These are phyloP conservation scores for Ordospora pajunii DNA, from an alignment of 371 early-diverging fungal genomes.

Conservation along the genomic window DNA sequence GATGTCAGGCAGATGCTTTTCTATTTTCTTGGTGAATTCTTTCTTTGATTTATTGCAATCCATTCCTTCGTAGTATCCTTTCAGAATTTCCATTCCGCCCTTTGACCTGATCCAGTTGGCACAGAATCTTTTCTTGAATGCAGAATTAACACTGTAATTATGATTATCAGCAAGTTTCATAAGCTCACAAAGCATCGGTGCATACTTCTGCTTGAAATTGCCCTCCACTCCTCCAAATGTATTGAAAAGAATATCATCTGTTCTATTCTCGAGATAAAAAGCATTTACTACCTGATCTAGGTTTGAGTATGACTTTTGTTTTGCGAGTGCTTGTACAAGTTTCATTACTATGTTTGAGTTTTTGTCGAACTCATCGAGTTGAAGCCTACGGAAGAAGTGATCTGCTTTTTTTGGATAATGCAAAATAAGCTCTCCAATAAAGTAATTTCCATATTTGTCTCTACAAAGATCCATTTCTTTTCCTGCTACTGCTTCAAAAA, in stretches of 20 bases:
- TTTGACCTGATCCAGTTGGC: conserved; percentile 16
- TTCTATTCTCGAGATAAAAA: neutral
- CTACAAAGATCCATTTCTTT: conserved; percentile 26
- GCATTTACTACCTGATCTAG: neutral
- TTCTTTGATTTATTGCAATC: neutral
- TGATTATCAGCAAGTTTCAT: conserved; percentile 10
- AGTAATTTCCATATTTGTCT: conserved; percentile 44
- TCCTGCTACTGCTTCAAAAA: conserved; percentile 38
- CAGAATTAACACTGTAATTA: conserved; percentile 8
- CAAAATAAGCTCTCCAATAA: conserved; percentile 44
- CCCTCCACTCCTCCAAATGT: neutral
- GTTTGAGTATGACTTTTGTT: neutral
- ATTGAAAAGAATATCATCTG: conserved; percentile 8
- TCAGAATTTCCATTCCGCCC: conserved; percentile 4
- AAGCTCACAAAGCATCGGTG: conserved; percentile 2
- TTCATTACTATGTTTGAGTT: conserved; percentile 45
- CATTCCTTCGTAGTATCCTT: conserved; percentile 22
- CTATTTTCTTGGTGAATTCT: neutral
- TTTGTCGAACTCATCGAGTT: neutral
- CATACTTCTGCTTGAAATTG: conserved; percentile 22
- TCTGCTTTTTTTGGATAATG: conserved; percentile 10
- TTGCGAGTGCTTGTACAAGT: neutral
- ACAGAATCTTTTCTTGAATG: conserved; percentile 1
- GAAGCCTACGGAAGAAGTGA: neutral
- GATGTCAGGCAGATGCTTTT: neutral